Conservation (phyloP, 2,329 filamentous ascomycete species). For the Pezicula radicicola region DNA sequence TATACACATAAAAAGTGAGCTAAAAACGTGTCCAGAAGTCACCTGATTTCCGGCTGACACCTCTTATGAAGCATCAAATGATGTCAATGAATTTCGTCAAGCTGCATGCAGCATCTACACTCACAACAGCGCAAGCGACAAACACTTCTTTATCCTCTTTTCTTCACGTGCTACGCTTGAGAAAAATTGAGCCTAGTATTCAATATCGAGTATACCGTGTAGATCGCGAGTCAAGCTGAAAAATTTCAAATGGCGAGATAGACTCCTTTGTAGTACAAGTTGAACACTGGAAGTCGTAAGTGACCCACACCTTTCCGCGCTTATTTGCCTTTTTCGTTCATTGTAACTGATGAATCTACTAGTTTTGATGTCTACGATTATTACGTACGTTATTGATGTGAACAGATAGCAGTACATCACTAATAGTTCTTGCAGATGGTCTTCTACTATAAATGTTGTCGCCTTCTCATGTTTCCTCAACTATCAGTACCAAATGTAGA, state of each 20-base stretch:
- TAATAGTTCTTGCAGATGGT: not conserved
- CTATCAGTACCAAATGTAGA: not conserved
- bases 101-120: not conserved
- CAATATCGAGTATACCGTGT: not conserved
- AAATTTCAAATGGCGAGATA: not conserved
- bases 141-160: not conserved
- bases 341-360: not conserved
- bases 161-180: not conserved
- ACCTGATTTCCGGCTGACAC: no score
- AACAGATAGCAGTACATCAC: no score
- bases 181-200: not conserved
- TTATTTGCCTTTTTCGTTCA: no score
- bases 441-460: conserved; percentile 3
- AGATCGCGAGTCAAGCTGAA: not conserved
- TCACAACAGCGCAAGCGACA: not conserved
- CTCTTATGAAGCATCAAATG: not conserved
- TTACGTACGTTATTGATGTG: not conserved
- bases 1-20: no score
- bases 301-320: no score
- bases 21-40: no score
- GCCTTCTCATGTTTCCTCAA: conserved; percentile 1
- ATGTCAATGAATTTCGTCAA: not conserved
- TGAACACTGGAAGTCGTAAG: not conserved
- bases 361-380: conserved; percentile 4
- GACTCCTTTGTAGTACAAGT: conserved; percentile 1